phyloP scores from a whole-genome alignment of 352 stramenopile species.

The Phytopythium chamaehyphon region DNA sequence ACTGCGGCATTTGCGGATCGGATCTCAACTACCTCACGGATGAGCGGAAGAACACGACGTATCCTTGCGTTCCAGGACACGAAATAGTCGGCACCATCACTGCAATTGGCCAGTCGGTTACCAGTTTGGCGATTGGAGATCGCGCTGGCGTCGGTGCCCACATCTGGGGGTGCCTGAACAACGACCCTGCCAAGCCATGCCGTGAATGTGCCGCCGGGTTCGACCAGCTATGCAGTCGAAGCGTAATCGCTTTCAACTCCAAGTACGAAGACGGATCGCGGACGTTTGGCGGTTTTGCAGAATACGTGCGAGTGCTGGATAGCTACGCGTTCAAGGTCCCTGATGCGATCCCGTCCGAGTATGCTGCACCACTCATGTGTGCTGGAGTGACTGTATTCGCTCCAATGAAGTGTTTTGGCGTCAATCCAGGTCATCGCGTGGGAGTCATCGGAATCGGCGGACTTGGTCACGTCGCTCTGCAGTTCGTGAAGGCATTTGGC shows the following conservation, averaged over 20 bases:
- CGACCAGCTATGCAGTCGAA: constrained; percentile 51
- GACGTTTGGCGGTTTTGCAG: constrained; percentile 59
- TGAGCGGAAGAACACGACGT: too few species aligned
- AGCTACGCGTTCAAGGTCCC: too few species aligned
- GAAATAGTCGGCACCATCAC: too few species aligned
- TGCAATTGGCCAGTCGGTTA: constrained; percentile 22
- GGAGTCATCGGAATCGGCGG: constrained; percentile 76
- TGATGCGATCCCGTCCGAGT: too few species aligned
- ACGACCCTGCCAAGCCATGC: constrained; percentile 45
- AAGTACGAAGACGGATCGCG: constrained; percentile 37
- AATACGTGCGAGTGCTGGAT: constrained; percentile 67
- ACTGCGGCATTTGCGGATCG: too few species aligned
- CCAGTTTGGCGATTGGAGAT: constrained; percentile 43
- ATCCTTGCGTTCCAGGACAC: too few species aligned
- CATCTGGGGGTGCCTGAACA: constrained; percentile 49
- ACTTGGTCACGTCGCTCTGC: constrained; percentile 72
- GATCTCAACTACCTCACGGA: too few species aligned
- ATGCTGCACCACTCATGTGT: too few species aligned
- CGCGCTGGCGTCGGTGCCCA: constrained; percentile 72
- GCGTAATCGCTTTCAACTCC: constrained; percentile 50
- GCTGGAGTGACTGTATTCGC: too few species aligned
- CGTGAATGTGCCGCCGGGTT: constrained; percentile 36
- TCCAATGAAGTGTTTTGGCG: too few species aligned
- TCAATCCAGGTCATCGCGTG: constrained; percentile 38
- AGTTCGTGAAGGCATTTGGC: constrained; percentile 70